Evolutionary conservation across 148 eudicot genomes (phyloP).

Genomic region (Heliosperma pusillum): DNA sequence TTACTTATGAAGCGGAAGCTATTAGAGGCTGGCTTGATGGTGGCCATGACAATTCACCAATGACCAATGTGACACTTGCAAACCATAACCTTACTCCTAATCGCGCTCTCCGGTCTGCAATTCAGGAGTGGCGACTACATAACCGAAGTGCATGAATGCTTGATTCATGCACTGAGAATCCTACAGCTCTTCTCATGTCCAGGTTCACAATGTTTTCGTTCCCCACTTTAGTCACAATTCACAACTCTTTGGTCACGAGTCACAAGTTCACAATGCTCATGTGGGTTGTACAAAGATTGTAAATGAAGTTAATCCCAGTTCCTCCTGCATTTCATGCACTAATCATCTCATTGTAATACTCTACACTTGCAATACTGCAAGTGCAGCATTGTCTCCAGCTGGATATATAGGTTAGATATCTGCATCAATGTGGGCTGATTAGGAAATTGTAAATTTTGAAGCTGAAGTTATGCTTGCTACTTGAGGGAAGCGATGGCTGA

Average conservation of each 20-base stretch:
- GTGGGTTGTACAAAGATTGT: too few species aligned
- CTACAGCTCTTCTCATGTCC: background rate
- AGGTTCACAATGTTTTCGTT: background rate
- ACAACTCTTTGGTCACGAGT: too few species aligned
- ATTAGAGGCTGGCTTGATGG: slow-evolving; percentile 58
- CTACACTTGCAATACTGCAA: background rate
- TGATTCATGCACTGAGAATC: background rate
- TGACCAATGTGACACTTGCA: slow-evolving; percentile 52
- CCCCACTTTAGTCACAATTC: background rate
- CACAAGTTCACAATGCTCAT: background rate
- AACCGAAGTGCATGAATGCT: slow-evolving; percentile 9
- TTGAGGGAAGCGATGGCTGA: background rate
- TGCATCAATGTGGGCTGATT: background rate
- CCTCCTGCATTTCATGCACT: background rate
- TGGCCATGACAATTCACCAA: slow-evolving; percentile 71
- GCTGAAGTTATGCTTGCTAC: background rate
- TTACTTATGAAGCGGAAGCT: slow-evolving; percentile 81
- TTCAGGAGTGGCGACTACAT: slow-evolving; percentile 65
- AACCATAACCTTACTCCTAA: slow-evolving; percentile 55
- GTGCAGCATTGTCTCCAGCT: background rate
- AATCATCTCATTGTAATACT: background rate
- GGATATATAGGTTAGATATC: background rate
- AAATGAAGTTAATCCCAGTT: background rate
- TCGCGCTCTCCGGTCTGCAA: slow-evolving; percentile 74
- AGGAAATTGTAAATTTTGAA: background rate